Percentiles rank a stretch among this genome's conserved stretches.
phyloP scores from a whole-genome alignment of 169 alveolate species.

The Plasmodium coatneyi region DNA sequence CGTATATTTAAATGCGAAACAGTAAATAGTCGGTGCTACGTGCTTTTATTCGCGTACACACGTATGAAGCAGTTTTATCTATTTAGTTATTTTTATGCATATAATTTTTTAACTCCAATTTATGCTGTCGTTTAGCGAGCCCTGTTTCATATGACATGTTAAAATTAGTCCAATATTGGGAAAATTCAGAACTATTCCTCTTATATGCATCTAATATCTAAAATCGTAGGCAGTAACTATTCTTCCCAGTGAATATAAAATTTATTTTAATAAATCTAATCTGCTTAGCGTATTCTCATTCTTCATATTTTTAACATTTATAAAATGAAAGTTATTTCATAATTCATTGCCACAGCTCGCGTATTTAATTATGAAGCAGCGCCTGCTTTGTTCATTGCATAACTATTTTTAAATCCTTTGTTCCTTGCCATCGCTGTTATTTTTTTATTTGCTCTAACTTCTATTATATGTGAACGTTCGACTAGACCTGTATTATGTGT shows the following conservation, averaged over 20 bases:
- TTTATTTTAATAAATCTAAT: not conserved
- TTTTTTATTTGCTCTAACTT: not conserved
- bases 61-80: not conserved
- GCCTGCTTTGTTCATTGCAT: not conserved
- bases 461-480: not conserved
- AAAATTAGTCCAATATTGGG: not conserved
- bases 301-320: not conserved
- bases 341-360: not conserved
- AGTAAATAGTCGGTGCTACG: not conserved
- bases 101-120: not conserved
- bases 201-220: not conserved
- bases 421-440: not conserved
- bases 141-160: not conserved
- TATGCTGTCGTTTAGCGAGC: not conserved
- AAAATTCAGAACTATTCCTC: not conserved
- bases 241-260: not conserved
- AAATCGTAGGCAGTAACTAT: not conserved
- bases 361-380: not conserved
- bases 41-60: not conserved
- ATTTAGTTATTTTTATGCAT: not conserved
- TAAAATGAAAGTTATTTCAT: not conserved
- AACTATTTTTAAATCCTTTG: not conserved
- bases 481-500: not conserved
- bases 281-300: not conserved
- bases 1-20: not conserved